Conservation (phyloP, 495 filamentous ascomycete species). For the Barbatosphaeria neglecta region DNA sequence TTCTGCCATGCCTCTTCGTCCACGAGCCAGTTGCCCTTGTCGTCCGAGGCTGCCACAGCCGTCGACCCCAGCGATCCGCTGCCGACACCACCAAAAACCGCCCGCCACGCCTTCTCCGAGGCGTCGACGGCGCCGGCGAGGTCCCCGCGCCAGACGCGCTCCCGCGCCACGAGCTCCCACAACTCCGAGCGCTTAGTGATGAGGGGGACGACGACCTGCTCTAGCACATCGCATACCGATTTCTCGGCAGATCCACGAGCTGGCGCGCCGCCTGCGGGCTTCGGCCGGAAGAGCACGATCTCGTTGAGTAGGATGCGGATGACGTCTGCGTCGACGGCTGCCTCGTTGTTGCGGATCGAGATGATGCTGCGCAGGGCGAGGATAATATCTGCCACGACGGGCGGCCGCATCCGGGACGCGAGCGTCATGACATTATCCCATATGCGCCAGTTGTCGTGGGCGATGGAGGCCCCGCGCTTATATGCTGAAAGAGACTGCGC, state of each 20-base stretch:
- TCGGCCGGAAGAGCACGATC: conserved; percentile 33
- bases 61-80: conserved; percentile 6
- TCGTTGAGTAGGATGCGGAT: conserved; percentile 61
- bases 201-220: conserved; percentile 59
- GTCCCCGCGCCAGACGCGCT: conserved; percentile 58
- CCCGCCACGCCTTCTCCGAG: conserved; percentile 82
- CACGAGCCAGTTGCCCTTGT: conserved; percentile 31
- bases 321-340: conserved; percentile 62
- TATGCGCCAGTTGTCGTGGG: conserved; percentile 75
- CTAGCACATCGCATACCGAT: conserved; percentile 59
- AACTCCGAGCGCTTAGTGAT: conserved; percentile 69
- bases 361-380: conserved; percentile 61
- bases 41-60: conserved; percentile 5
- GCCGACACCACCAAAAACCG: conserved; percentile 36
- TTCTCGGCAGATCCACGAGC: conserved; percentile 34
- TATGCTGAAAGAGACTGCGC: conserved; percentile 70
- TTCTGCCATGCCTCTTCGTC: conserved; percentile 41
- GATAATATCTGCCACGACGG: conserved; percentile 62
- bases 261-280: conserved; percentile 19
- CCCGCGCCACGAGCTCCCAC: conserved; percentile 59
- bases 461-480: conserved; percentile 69
- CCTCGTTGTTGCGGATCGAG: conserved; percentile 62
- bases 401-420: conserved; percentile 61
- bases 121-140: conserved; percentile 64
- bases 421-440: conserved; percentile 93